Evolutionary conservation across 257 asterid genomes (phyloP).

Genomic region (Voacanga thouarsii): DNA sequence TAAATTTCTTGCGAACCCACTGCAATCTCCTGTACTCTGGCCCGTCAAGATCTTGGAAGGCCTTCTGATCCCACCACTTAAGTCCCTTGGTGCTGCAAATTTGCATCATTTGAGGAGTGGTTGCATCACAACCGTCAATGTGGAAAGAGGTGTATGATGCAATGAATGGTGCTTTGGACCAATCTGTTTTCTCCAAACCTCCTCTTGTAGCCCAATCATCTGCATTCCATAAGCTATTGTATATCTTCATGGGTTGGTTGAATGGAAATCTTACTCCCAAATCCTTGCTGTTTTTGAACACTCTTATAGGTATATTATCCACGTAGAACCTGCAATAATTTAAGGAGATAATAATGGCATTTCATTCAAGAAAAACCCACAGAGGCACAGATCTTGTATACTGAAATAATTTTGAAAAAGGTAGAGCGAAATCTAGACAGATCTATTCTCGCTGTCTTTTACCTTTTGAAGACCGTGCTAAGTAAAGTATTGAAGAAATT

Average conservation of each 20-base stretch:
- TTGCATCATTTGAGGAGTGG: conserved; percentile 25
- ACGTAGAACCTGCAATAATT: conserved; percentile 33
- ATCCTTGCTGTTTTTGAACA: conserved; percentile 35
- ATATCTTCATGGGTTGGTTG: conserved; percentile 43
- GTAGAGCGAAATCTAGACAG: neutral
- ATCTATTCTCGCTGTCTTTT: neutral
- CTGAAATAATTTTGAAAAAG: neutral
- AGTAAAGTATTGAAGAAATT: neutral
- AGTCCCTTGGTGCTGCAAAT: conserved; percentile 33
- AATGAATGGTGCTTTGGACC: conserved; percentile 41
- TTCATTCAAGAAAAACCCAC: neutral
- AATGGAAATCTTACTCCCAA: conserved; percentile 37
- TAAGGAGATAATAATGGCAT: neutral
- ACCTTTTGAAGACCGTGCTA: neutral
- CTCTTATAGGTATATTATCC: conserved; percentile 32
- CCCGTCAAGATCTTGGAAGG: conserved; percentile 34
- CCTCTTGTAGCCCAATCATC: conserved; percentile 52
- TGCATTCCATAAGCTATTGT: conserved; percentile 41
- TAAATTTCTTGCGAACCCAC: conserved; percentile 36
- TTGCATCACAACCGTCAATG: conserved; percentile 35
- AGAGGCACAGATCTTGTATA: neutral
- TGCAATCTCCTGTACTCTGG: conserved; percentile 28
- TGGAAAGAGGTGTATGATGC: conserved; percentile 41
- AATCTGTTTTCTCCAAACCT: conserved; percentile 36
- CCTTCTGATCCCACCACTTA: conserved; percentile 45